phyloP scores from a whole-genome alignment of 2,329 filamentous ascomycete species.

The Madurella mycetomatis region DNA sequence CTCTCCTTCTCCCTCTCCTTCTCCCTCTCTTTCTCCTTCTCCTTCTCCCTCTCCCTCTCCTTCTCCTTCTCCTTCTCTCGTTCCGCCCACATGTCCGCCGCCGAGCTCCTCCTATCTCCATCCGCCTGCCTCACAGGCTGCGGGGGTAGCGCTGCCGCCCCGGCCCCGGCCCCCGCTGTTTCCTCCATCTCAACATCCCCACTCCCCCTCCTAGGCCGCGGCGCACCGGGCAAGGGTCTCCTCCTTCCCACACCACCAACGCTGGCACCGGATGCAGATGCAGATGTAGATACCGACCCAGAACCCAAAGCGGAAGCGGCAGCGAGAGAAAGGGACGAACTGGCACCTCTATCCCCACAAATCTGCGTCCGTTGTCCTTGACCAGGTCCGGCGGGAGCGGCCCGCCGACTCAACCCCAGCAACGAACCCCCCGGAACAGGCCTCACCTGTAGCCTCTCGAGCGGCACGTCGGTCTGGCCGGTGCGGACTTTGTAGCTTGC shows the following conservation, averaged over 20 bases:
- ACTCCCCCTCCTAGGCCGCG: conserved; percentile 4
- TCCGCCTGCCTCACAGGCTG: too few relatives aligned
- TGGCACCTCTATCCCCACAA: too few relatives aligned
- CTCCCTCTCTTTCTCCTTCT: neutral
- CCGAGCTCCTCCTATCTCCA: too few relatives aligned
- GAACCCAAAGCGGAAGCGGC: neutral
- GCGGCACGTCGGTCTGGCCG: conserved; percentile 62
- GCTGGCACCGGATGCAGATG: neutral
- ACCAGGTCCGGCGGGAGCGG: too few relatives aligned
- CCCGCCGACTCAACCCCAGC: neutral
- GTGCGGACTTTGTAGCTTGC: conserved; percentile 73
- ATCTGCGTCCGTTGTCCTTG: too few relatives aligned
- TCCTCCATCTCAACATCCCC: neutral
- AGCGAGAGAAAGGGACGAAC: too few relatives aligned
- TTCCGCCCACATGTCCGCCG: neutral
- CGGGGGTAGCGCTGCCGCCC: neutral
- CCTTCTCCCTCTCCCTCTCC: neutral
- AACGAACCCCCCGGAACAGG: conserved; percentile 21
- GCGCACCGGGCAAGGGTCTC: conserved; percentile 5
- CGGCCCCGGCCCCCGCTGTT: neutral
- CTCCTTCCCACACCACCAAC: neutral
- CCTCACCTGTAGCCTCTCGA: conserved; percentile 53
- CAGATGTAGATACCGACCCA: too few relatives aligned
- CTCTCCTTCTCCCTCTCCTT: neutral
- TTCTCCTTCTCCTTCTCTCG: neutral